These are phyloP conservation scores for Nicotiana undulata DNA, from an alignment of 257 asterid species.

Conservation along the genomic window DNA sequence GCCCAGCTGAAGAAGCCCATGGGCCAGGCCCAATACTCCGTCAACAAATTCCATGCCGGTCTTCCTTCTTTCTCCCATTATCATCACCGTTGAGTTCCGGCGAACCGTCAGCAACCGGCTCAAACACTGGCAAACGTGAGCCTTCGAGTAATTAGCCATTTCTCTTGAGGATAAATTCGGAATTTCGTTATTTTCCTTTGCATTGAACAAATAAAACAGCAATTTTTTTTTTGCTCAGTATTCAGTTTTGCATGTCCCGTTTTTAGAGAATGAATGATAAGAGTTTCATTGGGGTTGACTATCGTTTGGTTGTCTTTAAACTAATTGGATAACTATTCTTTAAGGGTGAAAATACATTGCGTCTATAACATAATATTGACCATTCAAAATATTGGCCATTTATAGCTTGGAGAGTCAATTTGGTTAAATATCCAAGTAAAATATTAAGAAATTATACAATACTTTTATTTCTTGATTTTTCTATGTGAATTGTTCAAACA, in stretches of 20 bases:
- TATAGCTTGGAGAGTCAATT: neutral
- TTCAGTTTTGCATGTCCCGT: neutral
- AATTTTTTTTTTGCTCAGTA: neutral
- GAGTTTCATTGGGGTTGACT: neutral
- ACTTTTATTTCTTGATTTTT: neutral
- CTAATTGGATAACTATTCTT: neutral
- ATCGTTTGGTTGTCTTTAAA: neutral
- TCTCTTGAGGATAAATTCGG: conserved; percentile 4
- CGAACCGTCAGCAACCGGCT: conserved; percentile 50
- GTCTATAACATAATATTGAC: neutral
- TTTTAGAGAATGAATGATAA: neutral
- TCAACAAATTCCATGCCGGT: conserved; percentile 74
- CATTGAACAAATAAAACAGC: neutral
- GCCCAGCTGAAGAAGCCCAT: conserved; percentile 59
- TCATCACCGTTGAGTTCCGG: conserved; percentile 45
- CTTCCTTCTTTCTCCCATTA: conserved; percentile 37
- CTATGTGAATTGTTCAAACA: no score
- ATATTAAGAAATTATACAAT: neutral
- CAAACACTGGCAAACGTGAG: conserved; percentile 90
- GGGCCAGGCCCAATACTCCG: conserved; percentile 46
- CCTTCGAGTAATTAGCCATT: conserved; percentile 53
- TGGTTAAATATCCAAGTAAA: neutral
- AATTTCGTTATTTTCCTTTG: neutral
- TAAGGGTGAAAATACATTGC: neutral
- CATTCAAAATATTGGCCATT: neutral